Conservation (phyloP, 805 yeast species). For the Candida dajiaensis region DNA sequence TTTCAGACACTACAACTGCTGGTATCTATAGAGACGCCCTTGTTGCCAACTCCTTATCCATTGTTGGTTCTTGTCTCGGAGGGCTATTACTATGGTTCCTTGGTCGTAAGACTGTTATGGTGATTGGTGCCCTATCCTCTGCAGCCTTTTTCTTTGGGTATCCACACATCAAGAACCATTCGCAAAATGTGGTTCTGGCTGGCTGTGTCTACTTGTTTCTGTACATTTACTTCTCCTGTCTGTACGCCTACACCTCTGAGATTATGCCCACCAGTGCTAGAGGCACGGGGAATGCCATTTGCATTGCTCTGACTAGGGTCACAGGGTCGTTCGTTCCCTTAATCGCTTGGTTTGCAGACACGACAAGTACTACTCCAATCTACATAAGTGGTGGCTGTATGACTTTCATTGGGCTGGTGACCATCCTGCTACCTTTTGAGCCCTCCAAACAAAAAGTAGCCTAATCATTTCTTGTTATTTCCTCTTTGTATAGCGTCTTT, state of each 20-base stretch:
- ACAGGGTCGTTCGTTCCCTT: conserved; percentile 53
- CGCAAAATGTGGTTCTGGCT: conserved; percentile 42
- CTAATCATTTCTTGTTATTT: too few species aligned
- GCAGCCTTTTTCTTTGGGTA: conserved; percentile 57
- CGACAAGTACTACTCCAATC: conserved; percentile 21
- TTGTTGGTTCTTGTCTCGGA: conserved; percentile 46
- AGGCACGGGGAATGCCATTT: conserved; percentile 56
- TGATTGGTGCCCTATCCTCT: conserved; percentile 42
- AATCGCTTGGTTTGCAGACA: conserved; percentile 33
- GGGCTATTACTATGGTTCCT: conserved; percentile 26
- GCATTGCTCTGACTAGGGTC: conserved; percentile 46
- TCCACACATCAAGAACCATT: conserved; percentile 48
- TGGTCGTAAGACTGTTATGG: conserved; percentile 55
- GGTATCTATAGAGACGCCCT: conserved; percentile 43
- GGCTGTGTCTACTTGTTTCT: conserved; percentile 29
- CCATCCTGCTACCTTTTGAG: background rate
- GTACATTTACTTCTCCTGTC: conserved; percentile 49
- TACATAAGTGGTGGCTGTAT: conserved; percentile 32
- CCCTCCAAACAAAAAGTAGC: background rate
- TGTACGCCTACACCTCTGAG: conserved; percentile 65
- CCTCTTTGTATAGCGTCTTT: too few species aligned
- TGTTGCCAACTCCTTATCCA: conserved; percentile 37
- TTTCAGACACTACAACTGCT: conserved; percentile 34
- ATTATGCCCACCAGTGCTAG: conserved; percentile 46
- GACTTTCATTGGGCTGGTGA: background rate